These are phyloP conservation scores for Annulohypoxylon stygium DNA, from an alignment of 495 filamentous ascomycete genomes.

Conservation along the genomic window DNA sequence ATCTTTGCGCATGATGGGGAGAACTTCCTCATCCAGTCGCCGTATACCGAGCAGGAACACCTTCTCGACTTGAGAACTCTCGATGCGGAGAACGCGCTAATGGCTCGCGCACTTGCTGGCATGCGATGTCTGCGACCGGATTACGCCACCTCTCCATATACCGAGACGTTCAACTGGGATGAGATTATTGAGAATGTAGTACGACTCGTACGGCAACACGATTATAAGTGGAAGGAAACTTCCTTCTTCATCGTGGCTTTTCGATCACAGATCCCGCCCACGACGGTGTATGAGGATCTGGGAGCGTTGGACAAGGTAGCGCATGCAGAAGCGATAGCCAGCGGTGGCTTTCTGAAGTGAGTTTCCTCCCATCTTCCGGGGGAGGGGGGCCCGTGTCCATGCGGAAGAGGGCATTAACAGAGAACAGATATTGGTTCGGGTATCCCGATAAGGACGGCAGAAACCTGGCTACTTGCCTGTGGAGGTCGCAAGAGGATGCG, in stretches of 20 bases:
- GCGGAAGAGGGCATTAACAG: constrained; percentile 44
- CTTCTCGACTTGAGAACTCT: constrained; percentile 77
- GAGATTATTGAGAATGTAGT: constrained; percentile 69
- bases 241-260: constrained; percentile 88
- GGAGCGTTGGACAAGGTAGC: constrained; percentile 77
- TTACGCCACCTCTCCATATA: constrained; percentile 82
- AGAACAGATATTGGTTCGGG: constrained; percentile 81
- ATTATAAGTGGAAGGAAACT: constrained; percentile 71
- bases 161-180: constrained; percentile 82
- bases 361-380: constrained; percentile 29
- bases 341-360: constrained; percentile 86
- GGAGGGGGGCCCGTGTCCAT: constrained; percentile 16
- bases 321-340: constrained; percentile 79
- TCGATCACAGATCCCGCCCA: constrained; percentile 74
- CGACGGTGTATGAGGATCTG: constrained; percentile 71
- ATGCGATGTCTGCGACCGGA: constrained; percentile 72
- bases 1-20: constrained; percentile 39
- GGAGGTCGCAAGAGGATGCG: constrained; percentile 78
- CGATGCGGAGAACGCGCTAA: constrained; percentile 71
- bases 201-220: constrained; percentile 57
- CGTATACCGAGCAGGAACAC: constrained; percentile 76
- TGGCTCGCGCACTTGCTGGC: constrained; percentile 76
- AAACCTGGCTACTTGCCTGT: constrained; percentile 84
- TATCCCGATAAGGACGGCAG: constrained; percentile 70
- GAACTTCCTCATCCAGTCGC: constrained; percentile 74